These are phyloP conservation scores for Arachnomyces sp. DNA, from an alignment of 2,329 filamentous ascomycete genomes.

Conservation along the genomic window DNA sequence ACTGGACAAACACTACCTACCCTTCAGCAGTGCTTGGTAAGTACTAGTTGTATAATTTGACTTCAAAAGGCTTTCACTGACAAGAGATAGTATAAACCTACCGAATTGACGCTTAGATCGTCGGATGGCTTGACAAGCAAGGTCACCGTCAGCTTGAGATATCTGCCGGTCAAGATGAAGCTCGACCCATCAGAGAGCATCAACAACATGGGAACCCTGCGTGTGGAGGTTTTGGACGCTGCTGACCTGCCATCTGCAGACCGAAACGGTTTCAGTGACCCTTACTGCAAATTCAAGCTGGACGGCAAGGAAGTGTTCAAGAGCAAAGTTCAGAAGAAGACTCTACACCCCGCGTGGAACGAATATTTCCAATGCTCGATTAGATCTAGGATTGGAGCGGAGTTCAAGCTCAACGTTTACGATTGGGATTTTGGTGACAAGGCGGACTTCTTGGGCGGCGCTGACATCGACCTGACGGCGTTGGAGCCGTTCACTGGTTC, in stretches of 20 bases:
- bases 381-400: slow-evolving; percentile 73
- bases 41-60: slow-evolving; percentile 22
- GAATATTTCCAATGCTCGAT: slow-evolving; percentile 84
- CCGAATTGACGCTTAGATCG: slow-evolving; percentile 69
- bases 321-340: slow-evolving; percentile 95
- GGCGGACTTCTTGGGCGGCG: slow-evolving; percentile 77
- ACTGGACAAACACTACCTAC: slow-evolving; percentile 80
- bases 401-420: slow-evolving; percentile 76
- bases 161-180: slow-evolving; percentile 87
- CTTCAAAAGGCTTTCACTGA: slow-evolving; percentile 5
- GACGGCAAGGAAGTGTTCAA: slow-evolving; percentile 89
- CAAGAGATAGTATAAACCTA: slow-evolving; percentile 69
- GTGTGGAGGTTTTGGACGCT: slow-evolving; percentile 86
- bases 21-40: slow-evolving; percentile 75
- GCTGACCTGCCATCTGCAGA: slow-evolving; percentile 85
- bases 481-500: slow-evolving; percentile 79
- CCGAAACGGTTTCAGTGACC: slow-evolving; percentile 92
- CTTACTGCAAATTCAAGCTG: slow-evolving; percentile 89
- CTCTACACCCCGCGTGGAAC: slow-evolving; percentile 88
- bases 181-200: slow-evolving; percentile 94
- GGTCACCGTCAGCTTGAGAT: slow-evolving; percentile 87
- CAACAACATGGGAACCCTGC: slow-evolving; percentile 95
- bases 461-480: slow-evolving; percentile 65
- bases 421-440: slow-evolving; percentile 98
- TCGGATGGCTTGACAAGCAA: slow-evolving; percentile 68